Base-by-base conservation (phyloP, 106 monocot species). In the Dioscorea zingiberensis region DNA sequence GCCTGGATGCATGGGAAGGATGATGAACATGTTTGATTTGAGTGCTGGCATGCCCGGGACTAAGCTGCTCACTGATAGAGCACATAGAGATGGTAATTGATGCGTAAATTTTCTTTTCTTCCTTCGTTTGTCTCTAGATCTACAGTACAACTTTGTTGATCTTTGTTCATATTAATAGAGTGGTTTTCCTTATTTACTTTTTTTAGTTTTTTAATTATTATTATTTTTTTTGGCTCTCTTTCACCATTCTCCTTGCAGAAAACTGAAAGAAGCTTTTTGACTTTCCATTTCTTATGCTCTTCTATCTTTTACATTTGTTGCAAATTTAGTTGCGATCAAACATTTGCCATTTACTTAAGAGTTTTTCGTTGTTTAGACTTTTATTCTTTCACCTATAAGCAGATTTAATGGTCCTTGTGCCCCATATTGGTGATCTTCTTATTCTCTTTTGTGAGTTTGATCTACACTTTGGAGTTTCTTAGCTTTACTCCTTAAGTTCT, bases 11-110 rank as follows among this genome's bases (percentile, higher is more conserved):
- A 38, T 63, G 25, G 69, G 67, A 58, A 77, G 72, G 69, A 81
- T 84, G 80, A 83, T 88, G 24, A 80, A 88, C 69, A 54, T 88
- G 45, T 78, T 88, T 59, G 87, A 88, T 54, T 58, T 84, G 69
- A 88, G 80, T 62, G 54, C 84, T 0, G 74, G 83, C 25, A 84
- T 75, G 77, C 32, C 77, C 13, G 77, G 84, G 61, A 80, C 62
- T 21, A 83, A 80, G 66, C 22, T 80, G 63, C 77, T 80, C 11
- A 74, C 83, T 2, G 80, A 87, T 30, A 74, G 58, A 74, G 49
- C 58, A 48, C 79, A 74, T 60, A 49, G 73, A 56, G 80, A 77
- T 66, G 74, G 87, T 84, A 80, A 26, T 60, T 56, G 44, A 27
- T 47, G 25, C 51, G 8, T 51, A 51, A 16, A 18, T 19, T 51